Evolutionary conservation across 2,329 filamentous ascomycete species (phyloP), one percentile per base, ranked within the genome.

Genomic region (Zopfia rhizophila): DNA sequence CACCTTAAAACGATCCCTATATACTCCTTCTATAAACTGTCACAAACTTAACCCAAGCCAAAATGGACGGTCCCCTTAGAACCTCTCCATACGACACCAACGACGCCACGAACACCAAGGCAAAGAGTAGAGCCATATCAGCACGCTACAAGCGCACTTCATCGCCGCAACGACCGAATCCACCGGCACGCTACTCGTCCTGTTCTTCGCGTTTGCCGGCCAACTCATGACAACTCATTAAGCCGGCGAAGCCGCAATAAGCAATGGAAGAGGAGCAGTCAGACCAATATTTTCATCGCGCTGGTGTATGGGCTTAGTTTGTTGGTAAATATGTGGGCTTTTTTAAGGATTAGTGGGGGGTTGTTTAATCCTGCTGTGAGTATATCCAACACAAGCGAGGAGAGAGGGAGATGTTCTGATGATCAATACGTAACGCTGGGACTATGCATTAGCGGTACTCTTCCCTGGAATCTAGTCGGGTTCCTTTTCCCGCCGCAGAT

Each of bases 241-340:
- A 37, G 45, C 52, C 3, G 50, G 45, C 27, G 55, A 60, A 2
- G 24, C 41, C n/a, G 47, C 55, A 14, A 13, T 53, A 5, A 24
- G 48, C 7, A 46, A 44, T 28, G 35, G 48, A 1, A 41, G 51
- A 8, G 45, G 11, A 64, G 35, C 36, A 12, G 55, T 49, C 16
- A 54, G 60, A 30, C 53, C 55, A 14, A 51, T 39, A 8, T 72
- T 1, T 72, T 68, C 49, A 66, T 72, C 13, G 51, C 66, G 2
- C 61, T 72, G 13, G 45, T 56, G 2, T 72, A 72, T 35, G 66
- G 66, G 13, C 53, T 67, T n/a, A 60, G 61, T 7, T 56, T 72
- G 0, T 60, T 67, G 7, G 63, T 72, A 22, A 71, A 69, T 45
- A 68, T 67, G 2, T 68, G 66, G 16, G 65, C 69, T 5, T 72